These are phyloP conservation scores for Talaromyces borbonicus DNA, from an alignment of 495 filamentous ascomycete species.

Conservation along the genomic window DNA sequence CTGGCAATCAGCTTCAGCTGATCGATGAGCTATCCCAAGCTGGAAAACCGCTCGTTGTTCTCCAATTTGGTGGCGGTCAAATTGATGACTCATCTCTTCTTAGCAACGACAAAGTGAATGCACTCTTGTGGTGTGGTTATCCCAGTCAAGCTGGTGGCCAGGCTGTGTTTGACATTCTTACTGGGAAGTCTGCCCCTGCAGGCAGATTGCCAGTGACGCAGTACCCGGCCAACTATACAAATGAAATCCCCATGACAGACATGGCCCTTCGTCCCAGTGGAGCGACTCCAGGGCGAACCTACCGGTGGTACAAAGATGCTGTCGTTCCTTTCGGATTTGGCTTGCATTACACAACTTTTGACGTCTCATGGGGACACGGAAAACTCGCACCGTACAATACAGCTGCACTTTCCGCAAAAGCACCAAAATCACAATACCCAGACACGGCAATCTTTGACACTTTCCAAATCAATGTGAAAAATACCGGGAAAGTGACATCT, in stretches of 20 bases:
- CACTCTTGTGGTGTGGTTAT: conserved; percentile 44
- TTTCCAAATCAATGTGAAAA: conserved; percentile 26
- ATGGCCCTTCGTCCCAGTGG: conserved; percentile 36
- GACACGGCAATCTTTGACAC: conserved; percentile 12
- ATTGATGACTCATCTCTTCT: conserved; percentile 40
- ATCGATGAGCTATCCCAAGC: conserved; percentile 33
- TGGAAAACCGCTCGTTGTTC: conserved; percentile 40
- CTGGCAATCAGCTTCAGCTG: conserved; percentile 39
- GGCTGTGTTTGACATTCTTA: conserved; percentile 39
- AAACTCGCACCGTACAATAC: conserved; percentile 10
- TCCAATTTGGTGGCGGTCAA: conserved; percentile 44
- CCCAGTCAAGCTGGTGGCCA: conserved; percentile 41
- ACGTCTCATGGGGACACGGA: conserved; percentile 17
- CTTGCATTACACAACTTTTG: conserved; percentile 34
- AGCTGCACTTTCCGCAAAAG: conserved; percentile 16
- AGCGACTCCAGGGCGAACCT: conserved; percentile 33
- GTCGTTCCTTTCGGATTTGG: conserved; percentile 41
- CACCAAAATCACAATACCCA: conserved; percentile 21
- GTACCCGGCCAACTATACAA: conserved; percentile 41
- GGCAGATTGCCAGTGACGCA: conserved; percentile 44
- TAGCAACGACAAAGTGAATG: conserved; percentile 29
- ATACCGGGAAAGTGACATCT: conserved; percentile 40
- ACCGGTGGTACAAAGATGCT: conserved; percentile 42
- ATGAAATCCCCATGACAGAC: conserved; percentile 39
- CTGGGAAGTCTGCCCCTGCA: conserved; percentile 35